phyloP scores from a whole-genome alignment of 257 asterid species.

The Capsicum pubescens region DNA sequence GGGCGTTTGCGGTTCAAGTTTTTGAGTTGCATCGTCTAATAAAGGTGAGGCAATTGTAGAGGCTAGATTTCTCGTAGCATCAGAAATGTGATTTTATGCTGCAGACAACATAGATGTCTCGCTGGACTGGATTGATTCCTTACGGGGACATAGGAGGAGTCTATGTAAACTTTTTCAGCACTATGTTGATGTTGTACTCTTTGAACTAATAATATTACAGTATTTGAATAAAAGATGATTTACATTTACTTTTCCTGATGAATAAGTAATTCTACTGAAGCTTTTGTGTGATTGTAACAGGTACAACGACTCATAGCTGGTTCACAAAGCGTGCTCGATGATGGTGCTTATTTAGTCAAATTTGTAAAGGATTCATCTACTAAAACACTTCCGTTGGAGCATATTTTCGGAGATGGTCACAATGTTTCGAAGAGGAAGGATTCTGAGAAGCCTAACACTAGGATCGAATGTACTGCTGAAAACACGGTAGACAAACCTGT shows the following conservation, averaged over 20 bases:
- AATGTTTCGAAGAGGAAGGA: conserved; percentile 46
- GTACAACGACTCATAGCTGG: conserved; percentile 78
- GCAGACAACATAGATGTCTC: not conserved
- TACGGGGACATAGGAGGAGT: not conserved
- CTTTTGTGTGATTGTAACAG: conserved; percentile 41
- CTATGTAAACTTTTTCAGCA: not conserved
- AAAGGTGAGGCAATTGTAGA: conserved; percentile 24
- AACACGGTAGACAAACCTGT: conserved; percentile 53
- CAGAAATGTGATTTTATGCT: not conserved
- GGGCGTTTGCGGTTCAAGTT: conserved; percentile 32
- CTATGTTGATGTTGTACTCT: not conserved
- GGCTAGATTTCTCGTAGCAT: not conserved
- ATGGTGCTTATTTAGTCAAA: conserved; percentile 43
- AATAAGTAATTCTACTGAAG: not conserved
- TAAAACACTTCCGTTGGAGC: conserved; percentile 53
- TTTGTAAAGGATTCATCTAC: conserved; percentile 46
- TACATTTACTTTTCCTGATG: not conserved
- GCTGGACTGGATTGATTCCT: not conserved
- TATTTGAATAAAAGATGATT: not conserved
- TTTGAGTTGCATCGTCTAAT: conserved; percentile 35
- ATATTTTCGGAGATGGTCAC: conserved; percentile 41
- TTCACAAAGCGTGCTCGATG: conserved; percentile 64
- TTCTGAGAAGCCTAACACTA: conserved; percentile 42
- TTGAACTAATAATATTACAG: not conserved
- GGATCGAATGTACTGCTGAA: conserved; percentile 71